Percentiles rank a stretch among this genome's conserved stretches.
Evolutionary conservation across 208 protist species (phyloP).

Genomic region (Tritrichomonas foetus): DNA sequence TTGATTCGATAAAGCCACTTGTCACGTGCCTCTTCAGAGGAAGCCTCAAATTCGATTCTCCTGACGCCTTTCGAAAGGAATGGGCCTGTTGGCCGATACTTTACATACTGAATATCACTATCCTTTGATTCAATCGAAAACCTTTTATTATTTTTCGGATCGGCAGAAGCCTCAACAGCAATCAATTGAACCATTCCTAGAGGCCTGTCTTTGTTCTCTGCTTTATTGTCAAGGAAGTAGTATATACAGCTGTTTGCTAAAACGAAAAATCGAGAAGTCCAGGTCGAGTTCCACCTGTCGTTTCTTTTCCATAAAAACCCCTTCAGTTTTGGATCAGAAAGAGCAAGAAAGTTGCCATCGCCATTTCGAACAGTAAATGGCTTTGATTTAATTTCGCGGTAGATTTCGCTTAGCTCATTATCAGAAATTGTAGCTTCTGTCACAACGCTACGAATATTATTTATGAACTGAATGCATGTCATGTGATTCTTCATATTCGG

Average conservation of each 20-base stretch:
- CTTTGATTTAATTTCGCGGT: neutral
- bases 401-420: neutral
- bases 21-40: neutral
- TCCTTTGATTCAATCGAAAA: too few relatives aligned
- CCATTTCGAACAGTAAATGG: neutral
- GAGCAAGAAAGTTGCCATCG: neutral
- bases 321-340: neutral
- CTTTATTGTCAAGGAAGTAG: neutral
- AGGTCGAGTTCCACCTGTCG: neutral
- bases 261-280: neutral
- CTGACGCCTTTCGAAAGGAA: neutral
- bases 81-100: neutral
- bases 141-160: too few relatives aligned
- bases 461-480: conserved; percentile 49
- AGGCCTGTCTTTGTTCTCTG: neutral
- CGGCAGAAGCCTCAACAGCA: neutral
- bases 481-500: conserved; percentile 51
- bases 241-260: neutral
- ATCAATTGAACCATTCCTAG: neutral
- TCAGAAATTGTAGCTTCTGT: neutral
- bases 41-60: neutral
- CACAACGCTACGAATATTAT: conserved; percentile 38
- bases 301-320: neutral
- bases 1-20: neutral
- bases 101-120: neutral